Conservation (phyloP, 108 stramenopile genomes). For the Hondaea fermentalgiana region DNA sequence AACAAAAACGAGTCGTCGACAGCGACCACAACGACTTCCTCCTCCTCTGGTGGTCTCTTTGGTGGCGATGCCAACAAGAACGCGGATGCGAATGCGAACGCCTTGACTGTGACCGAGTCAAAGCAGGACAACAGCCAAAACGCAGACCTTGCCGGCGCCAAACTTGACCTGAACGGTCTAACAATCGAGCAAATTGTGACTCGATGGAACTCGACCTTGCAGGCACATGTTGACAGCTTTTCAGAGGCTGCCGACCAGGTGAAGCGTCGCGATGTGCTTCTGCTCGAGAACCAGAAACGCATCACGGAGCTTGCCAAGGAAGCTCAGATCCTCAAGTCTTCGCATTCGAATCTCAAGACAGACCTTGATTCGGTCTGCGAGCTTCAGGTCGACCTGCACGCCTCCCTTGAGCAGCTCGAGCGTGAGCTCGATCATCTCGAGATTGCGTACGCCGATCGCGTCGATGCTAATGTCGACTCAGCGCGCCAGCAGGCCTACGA, state of each 20-base stretch:
- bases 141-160: neutral
- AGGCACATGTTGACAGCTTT: neutral
- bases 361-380: neutral
- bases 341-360: neutral
- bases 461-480: neutral
- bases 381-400: neutral
- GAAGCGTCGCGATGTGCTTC: neutral
- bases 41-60: neutral
- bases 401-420: neutral
- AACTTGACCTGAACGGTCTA: neutral
- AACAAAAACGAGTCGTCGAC: neutral
- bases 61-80: neutral
- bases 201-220: neutral
- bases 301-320: slow-evolving; percentile 15
- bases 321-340: slow-evolving; percentile 6
- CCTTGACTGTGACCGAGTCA: neutral
- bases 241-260: slow-evolving; percentile 8
- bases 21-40: neutral
- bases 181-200: slow-evolving; percentile 2
- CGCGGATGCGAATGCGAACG: neutral
- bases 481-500: neutral
- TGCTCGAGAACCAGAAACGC: slow-evolving; percentile 3
- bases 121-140: neutral
- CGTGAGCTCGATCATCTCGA: slow-evolving; percentile 2
- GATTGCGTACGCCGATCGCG: neutral